These are phyloP conservation scores for Pythium dissimile DNA, from an alignment of 352 stramenopile species.

Conservation along the genomic window DNA sequence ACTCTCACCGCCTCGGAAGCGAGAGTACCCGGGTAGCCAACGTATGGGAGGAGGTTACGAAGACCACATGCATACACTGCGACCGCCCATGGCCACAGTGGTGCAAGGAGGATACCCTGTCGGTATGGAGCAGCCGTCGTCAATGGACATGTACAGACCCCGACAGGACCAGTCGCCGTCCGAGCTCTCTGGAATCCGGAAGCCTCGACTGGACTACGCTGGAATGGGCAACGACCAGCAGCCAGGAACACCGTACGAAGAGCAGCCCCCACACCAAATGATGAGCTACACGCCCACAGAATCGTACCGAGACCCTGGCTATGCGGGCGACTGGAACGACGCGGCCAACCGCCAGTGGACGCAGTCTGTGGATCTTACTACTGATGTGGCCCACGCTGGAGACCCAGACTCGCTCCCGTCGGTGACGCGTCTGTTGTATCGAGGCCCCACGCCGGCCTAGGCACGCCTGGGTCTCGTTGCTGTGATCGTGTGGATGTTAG, in stretches of 20 bases:
- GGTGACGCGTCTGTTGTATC: slow-evolving; percentile 59
- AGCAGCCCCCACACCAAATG: slow-evolving; percentile 15
- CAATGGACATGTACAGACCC: slow-evolving; percentile 17
- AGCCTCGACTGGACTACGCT: slow-evolving; percentile 12
- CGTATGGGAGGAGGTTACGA: slow-evolving; percentile 4
- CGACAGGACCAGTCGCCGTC: slow-evolving; percentile 8
- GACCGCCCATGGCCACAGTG: neutral
- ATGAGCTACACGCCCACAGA: slow-evolving; percentile 15
- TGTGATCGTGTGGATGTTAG: neutral
- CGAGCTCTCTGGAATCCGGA: slow-evolving; percentile 5
- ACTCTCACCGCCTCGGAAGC: slow-evolving; percentile 44
- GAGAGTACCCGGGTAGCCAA: slow-evolving; percentile 12
- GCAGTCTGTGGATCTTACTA: slow-evolving; percentile 2
- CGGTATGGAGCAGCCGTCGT: neutral
- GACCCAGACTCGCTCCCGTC: slow-evolving; percentile 54
- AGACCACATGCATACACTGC: slow-evolving; percentile 6
- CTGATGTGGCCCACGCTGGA: slow-evolving; percentile 6
- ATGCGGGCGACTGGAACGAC: slow-evolving; percentile 16
- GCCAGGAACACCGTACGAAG: slow-evolving; percentile 11
- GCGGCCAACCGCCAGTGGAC: slow-evolving; percentile 9
- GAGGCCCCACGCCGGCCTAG: slow-evolving; percentile 6
- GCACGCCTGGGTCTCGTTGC: neutral
- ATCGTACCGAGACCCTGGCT: slow-evolving; percentile 11
- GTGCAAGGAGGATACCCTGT: neutral
- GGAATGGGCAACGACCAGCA: neutral